Evolutionary conservation across 177 flowering plant genomes (phyloP), one percentile per base, ranked within the genome.

Genomic region (Vitis hybrid): DNA sequence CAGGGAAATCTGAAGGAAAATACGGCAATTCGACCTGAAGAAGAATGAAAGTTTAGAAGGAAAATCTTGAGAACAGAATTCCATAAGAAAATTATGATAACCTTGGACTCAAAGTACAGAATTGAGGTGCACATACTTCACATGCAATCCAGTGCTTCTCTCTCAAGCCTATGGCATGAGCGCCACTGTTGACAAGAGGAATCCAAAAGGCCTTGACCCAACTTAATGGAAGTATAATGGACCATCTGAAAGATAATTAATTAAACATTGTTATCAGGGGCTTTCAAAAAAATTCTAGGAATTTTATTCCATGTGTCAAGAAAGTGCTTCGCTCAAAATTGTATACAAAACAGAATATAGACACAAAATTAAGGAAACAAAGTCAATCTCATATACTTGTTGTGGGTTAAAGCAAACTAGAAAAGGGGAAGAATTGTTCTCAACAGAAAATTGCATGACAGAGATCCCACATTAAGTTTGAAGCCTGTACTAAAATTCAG

Each of bases 151-250:
- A 94, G 59, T 70, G 95, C 74, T 85, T 92, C 82, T 95, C 99
- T 69, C 90, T 84, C 82, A 86, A 85, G 68, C 99, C 99, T 66
- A 94, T 83, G 54, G 90, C 91, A 71, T 78, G 92, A 76, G 90
- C 95, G 55, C 98, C 98, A 67, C 73, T 79, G 69, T 84, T 80
- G 56, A 92, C 73, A 11, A 94, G 74, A 73, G 90, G 73, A 73
- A 81, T 59, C 99, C 98, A 95, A 66, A 94, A 92, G 60, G 91
- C 85, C 79, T 79, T 90, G 38, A 82, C 86, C 99, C 99, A 95
- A 80, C 87, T 84, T 47, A 95, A 65, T 14, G 98, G 98, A 20
- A 95, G 90, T 78, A 94, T 76, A 62, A 95, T 74, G 15, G 97
- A 83, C 93, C 95, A 93, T 71, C 98, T 95, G 86, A 65, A 76